phyloP scores from a whole-genome alignment of 2,329 filamentous ascomycete genomes.

The Ophiostoma ulmi region DNA sequence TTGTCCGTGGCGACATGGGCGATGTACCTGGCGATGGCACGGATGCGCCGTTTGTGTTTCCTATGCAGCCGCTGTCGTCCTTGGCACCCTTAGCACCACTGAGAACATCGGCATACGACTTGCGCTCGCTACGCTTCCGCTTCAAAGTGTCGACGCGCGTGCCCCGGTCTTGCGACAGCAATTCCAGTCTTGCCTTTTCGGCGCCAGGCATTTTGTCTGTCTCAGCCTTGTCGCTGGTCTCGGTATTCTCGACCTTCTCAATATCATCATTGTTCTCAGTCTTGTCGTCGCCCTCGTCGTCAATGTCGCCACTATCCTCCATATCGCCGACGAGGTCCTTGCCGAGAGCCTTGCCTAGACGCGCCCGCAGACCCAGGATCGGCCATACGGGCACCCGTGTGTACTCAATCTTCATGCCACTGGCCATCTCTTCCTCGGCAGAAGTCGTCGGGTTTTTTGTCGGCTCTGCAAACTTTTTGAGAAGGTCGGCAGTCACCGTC shows the following conservation, averaged over 20 bases:
- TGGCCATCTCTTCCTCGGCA: constrained; percentile 9
- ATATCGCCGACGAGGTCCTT: constrained; percentile 44
- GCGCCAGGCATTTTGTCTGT: not conserved
- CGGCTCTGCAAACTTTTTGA: constrained; percentile 48
- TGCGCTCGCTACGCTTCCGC: constrained; percentile 36
- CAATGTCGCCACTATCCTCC: not conserved
- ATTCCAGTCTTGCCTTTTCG: constrained; percentile 43
- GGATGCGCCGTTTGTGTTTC: not conserved
- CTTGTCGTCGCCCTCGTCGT: constrained; percentile 27
- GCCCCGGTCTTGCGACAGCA: constrained; percentile 32
- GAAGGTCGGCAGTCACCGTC: constrained; percentile 44
- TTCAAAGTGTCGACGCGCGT: constrained; percentile 30
- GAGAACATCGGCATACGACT: constrained; percentile 37
- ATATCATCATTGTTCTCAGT: constrained; percentile 24
- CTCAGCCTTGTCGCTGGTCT: not conserved
- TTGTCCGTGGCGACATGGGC: constrained; percentile 33
- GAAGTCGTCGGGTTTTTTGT: constrained; percentile 32
- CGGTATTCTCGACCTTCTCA: not conserved
- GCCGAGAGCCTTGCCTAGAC: constrained; percentile 50
- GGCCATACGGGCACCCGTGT: constrained; percentile 51
- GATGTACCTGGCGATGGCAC: constrained; percentile 25
- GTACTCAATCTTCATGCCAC: constrained; percentile 45
- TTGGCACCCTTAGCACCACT: not conserved
- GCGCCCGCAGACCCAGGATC: constrained; percentile 50
- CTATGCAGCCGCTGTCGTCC: not conserved